Conservation (phyloP, 1,284 basidiomycete genomes). For the Meira miltonrushii region DNA sequence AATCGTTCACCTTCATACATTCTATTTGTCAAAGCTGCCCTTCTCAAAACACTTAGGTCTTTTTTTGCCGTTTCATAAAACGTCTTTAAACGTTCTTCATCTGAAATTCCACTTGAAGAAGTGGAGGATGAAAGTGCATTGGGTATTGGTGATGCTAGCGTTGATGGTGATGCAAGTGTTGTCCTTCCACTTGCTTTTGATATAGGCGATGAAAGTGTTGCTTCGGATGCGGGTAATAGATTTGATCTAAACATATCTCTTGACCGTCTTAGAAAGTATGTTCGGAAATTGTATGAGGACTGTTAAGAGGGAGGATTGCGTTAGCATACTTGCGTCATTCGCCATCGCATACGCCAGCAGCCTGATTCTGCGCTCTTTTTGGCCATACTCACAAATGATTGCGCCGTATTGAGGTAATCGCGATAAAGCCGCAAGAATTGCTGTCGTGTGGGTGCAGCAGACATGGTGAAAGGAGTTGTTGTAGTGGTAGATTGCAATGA, state of each 20-base stretch:
- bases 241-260: conserved; percentile 48
- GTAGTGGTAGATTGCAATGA: too few relatives aligned
- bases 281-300: conserved; percentile 52
- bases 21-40: conserved; percentile 46
- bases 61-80: conserved; percentile 20
- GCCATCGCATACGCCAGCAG: not conserved
- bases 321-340: not conserved
- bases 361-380: not conserved
- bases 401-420: conserved; percentile 43
- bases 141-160: conserved; percentile 24
- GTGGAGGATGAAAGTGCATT: not conserved
- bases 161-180: conserved; percentile 30
- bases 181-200: conserved; percentile 37
- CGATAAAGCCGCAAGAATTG: conserved; percentile 47
- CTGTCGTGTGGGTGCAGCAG: conserved; percentile 22
- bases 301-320: conserved; percentile 15
- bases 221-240: conserved; percentile 27
- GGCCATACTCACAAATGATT: conserved; percentile 44
- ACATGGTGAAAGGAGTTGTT: not conserved
- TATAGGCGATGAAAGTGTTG: conserved; percentile 31
- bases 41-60: conserved; percentile 28
- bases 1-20: conserved; percentile 50
- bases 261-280: conserved; percentile 49
- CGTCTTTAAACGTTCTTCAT: conserved; percentile 7
- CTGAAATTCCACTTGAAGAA: not conserved